A percentile compares a stretch with the other conserved stretches of the same genome.
Conservation (phyloP, 805 yeast species). For the Yarrowia phangngaensis region DNA sequence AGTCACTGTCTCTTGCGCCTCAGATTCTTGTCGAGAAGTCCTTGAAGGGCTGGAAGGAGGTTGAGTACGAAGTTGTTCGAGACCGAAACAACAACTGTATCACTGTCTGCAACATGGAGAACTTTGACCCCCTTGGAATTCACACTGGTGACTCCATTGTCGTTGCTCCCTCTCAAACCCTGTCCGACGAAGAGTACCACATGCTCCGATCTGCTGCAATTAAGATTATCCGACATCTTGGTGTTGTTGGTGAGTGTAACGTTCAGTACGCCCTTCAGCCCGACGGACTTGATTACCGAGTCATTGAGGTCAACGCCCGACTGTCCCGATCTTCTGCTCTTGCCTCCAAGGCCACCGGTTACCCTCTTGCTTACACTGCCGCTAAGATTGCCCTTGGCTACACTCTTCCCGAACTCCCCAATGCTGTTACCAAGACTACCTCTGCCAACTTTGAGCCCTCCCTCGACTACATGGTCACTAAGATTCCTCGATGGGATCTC, state of each 20-base stretch:
- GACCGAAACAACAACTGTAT: conserved; percentile 96
- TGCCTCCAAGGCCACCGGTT: conserved; percentile 98
- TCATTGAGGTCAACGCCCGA: conserved; percentile 96
- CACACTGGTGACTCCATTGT: conserved; percentile 99
- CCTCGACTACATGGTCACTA: conserved; percentile 91
- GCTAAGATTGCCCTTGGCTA: conserved; percentile 94
- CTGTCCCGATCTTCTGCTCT: conserved; percentile 94
- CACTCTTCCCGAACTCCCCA: conserved; percentile 91
- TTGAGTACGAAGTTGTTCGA: conserved; percentile 96
- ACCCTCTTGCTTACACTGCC: conserved; percentile 97
- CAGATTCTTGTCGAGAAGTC: conserved; percentile 96
- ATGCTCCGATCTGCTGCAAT: conserved; percentile 98
- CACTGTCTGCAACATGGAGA: conserved; percentile 98
- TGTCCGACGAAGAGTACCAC: conserved; percentile 95
- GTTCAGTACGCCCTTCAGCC: conserved; percentile 97
- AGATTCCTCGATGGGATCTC: conserved; percentile 98
- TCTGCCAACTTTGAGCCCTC: conserved; percentile 97
- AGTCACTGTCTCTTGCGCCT: conserved; percentile 84
- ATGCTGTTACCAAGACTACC: conserved; percentile 94
- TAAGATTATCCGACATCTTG: conserved; percentile 93
- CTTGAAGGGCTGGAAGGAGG: conserved; percentile 98
- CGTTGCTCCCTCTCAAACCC: conserved; percentile 97
- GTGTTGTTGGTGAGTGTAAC: conserved; percentile 99
- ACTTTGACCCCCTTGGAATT: conserved; percentile 95
- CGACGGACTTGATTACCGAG: conserved; percentile 90